phyloP scores from a whole-genome alignment of 208 protist species.

The Trypanosoma cruzi region DNA sequence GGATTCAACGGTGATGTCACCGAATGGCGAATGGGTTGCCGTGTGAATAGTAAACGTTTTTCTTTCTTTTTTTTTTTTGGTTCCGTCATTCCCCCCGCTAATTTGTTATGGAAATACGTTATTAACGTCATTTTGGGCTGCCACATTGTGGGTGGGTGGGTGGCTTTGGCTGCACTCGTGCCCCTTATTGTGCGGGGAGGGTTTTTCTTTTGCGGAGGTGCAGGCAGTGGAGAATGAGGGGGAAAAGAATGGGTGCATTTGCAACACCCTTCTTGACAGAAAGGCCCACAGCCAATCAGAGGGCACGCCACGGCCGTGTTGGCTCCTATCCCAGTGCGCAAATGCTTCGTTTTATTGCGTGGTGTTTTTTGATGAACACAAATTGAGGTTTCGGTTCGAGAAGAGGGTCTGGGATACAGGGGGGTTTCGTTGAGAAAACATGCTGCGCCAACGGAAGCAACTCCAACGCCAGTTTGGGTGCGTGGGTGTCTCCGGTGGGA shows the following conservation, averaged over 20 bases:
- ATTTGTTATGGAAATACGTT: neutral
- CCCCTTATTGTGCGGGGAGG: neutral
- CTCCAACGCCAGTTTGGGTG: too few relatives aligned
- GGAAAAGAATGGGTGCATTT: too few relatives aligned
- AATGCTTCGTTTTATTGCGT: neutral
- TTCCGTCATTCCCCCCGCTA: neutral
- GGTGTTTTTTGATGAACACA: neutral
- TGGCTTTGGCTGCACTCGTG: neutral
- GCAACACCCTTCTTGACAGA: neutral
- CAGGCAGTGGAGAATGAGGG: neutral
- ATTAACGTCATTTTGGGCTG: too few relatives aligned
- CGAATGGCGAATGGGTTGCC: too few relatives aligned
- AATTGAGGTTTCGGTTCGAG: neutral
- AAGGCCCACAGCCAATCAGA: neutral
- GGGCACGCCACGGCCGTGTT: neutral
- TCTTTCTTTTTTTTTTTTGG: neutral
- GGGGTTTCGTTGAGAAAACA: too few relatives aligned
- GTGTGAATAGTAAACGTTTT: too few relatives aligned
- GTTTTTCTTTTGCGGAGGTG: slow-evolving; percentile 3
- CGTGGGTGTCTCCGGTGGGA: neutral
- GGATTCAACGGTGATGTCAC: too few relatives aligned
- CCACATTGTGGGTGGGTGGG: too few relatives aligned
- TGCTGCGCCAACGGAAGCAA: too few relatives aligned
- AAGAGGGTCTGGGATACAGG: neutral
- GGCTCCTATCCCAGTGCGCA: neutral